These are phyloP conservation scores for Trypanosoma melophagium DNA, from an alignment of 208 protist genomes.

Conservation along the genomic window DNA sequence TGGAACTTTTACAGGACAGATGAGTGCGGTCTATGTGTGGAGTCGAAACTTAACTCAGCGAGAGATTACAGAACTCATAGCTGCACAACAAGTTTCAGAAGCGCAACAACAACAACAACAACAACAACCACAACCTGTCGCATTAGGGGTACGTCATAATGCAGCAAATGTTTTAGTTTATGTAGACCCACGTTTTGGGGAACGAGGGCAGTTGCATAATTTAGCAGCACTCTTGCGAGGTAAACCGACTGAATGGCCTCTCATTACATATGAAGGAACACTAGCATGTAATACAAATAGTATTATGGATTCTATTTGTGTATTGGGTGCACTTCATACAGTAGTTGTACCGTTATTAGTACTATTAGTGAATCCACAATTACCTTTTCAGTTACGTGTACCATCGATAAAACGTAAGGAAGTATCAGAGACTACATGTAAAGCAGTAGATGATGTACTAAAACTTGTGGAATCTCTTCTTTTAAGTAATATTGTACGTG, in stretches of 20 bases:
- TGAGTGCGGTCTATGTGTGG: constrained; percentile 71
- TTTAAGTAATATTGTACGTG: constrained; percentile 55
- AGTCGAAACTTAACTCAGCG: constrained; percentile 36
- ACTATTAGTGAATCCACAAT: constrained; percentile 59
- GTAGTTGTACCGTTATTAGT: constrained; percentile 72
- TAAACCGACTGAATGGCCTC: constrained; percentile 38
- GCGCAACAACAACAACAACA: no score
- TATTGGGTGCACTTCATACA: constrained; percentile 64
- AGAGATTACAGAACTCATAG: constrained; percentile 38
- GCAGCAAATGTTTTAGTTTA: constrained; percentile 52
- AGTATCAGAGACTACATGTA: constrained; percentile 25
- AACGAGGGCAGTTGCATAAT: constrained; percentile 77
- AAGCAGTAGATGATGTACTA: constrained; percentile 50
- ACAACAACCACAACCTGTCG: no score
- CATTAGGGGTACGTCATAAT: constrained; percentile 21
- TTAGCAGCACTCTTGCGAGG: constrained; percentile 63
- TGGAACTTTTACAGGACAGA: constrained; percentile 63
- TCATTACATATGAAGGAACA: constrained; percentile 76
- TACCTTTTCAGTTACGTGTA: constrained; percentile 53
- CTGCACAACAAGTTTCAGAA: no score
- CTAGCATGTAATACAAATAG: constrained; percentile 58
- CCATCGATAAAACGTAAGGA: constrained; percentile 8
- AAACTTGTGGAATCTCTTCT: constrained; percentile 58
- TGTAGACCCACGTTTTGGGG: constrained; percentile 77
- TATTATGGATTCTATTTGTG: constrained; percentile 75